phyloP scores from a whole-genome alignment of 306 rosid species.

The Arachis stenosperma region DNA sequence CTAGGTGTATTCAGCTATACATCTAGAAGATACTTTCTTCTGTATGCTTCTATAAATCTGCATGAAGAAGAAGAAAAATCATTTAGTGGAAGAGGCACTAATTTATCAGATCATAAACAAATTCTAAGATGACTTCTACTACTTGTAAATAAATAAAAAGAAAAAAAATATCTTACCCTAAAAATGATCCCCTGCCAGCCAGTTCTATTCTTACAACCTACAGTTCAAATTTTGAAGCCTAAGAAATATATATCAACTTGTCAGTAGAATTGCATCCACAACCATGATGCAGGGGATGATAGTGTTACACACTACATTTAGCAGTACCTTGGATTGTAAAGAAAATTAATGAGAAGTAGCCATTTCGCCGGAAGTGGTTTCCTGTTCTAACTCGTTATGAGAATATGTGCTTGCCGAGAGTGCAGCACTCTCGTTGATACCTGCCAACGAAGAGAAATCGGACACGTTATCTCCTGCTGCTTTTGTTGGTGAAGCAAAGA shows the following conservation, averaged over 20 bases:
- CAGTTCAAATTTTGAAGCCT: slow-evolving; percentile 52
- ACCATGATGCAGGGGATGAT: slow-evolving; percentile 10
- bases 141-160: not conserved
- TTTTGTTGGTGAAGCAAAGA: slow-evolving; percentile 80
- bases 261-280: slow-evolving; percentile 18
- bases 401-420: slow-evolving; percentile 39
- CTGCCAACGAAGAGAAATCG: slow-evolving; percentile 47
- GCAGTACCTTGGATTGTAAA: slow-evolving; percentile 53
- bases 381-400: slow-evolving; percentile 39
- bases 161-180: slow-evolving; percentile 59
- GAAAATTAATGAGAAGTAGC: slow-evolving; percentile 54
- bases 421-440: slow-evolving; percentile 41
- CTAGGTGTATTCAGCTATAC: slow-evolving; percentile 89
- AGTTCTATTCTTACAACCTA: slow-evolving; percentile 60
- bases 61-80: slow-evolving; percentile 41
- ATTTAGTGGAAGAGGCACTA: not conserved
- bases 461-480: slow-evolving; percentile 52
- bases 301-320: slow-evolving; percentile 18
- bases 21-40: slow-evolving; percentile 70
- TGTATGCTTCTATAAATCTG: slow-evolving; percentile 84
- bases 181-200: slow-evolving; percentile 57
- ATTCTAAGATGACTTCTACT: slow-evolving; percentile 9
- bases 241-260: slow-evolving; percentile 40
- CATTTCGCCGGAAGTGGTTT: slow-evolving; percentile 40
- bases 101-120: not conserved